Base-by-base conservation (phyloP, 371 early-diverging fungal genomes). In the Actinomortierella wolfii region DNA sequence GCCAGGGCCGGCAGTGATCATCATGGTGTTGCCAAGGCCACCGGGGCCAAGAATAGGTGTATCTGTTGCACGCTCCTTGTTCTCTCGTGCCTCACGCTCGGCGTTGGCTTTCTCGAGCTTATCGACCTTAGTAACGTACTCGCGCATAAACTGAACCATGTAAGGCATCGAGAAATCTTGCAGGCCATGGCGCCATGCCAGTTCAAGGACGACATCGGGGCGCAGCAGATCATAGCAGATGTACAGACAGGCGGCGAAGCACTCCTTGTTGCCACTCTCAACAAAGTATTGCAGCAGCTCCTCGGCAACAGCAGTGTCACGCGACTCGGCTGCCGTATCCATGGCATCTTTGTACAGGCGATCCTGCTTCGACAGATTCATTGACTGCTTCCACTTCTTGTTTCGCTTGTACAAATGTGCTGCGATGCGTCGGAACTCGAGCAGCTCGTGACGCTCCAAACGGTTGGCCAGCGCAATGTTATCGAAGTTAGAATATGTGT, bases 391-490 rank as follows among this genome's bases (percentile, higher is more conserved):
- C 96, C 97, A 98, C 62, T 94, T 89, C 78, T 92, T 91, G 87
- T 95, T 96, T 62, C 83, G 88, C 85, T 88, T 94, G 87, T 95
- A 97, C 54, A 98, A 79, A 63, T 93, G 94, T 1, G 97, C 95
- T 11, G 97, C 93, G 61, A 98, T 95, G 43, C 98, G 87, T 18
- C 97, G 90, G 89, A 98, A 98, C 80, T 98, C 97, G 17, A 98
- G 77, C 25, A 97, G 83, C 57, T 94, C 96, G 76, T 97, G 98
- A 79, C 92, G 92, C 78, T 96, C 97, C 55, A 98, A 80, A 20
- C 93, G 85, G 68, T 91, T 86, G 0, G 97, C 97, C 56, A 98
- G 83, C 3, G 92, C 90, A 50, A 95, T 81, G 56, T 88, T 87
- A 76, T 97, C 97, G 85, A 97, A 92, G 83, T 94, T 93, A 77